Base-by-base conservation (phyloP, 2,329 filamentous ascomycete genomes). In the Dactylellina cionopaga region DNA sequence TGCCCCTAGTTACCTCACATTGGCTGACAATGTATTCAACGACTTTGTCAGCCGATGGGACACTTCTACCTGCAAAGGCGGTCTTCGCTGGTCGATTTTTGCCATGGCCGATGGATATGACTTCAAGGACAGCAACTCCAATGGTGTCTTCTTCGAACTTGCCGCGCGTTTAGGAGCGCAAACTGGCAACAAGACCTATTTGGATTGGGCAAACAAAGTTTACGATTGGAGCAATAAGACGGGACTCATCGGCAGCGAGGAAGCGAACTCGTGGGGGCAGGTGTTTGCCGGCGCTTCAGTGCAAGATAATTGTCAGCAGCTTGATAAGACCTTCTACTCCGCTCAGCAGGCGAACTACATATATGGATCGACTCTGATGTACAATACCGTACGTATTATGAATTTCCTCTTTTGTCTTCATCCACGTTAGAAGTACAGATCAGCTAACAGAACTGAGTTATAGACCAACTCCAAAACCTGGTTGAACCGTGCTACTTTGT, bases 61-160 rank as follows among this genome's bases (percentile, higher is more conserved):
- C 78, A 84, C 81, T 0, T 81, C 83, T 0, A 80, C 82, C 37
- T 96, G 92, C 77, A 84, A 83, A 22, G 92, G 92, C 73, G 92
- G 92, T 3, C 81, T 95, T 47, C 84, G 87, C 62, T 94, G 90
- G 91, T 91, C 96, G 81, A 92, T 96, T 76, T 92, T 89, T 79
- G 81, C 85, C 0, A 86, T 85, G 76, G 93, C 95, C 78, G 87
- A 87, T 71, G 92, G 92, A 10, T 89, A 92, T 79, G 85, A 87
- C 77, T 95, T 96, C 85, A 95, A 90, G 78, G 90, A 90, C 80
- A 84, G 85, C 24, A 88, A 89, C 75, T 86, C 87, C 44, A 90
- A 90, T 80, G 88, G 88, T 7, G 87, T 86, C 79, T 89, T 90
- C 80, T 89, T 90, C 81, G 88, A 90, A 79, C 78, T 90, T 15